These are phyloP conservation scores for Begonia fuchsioides DNA, from an alignment of 306 rosid genomes.

Conservation along the genomic window DNA sequence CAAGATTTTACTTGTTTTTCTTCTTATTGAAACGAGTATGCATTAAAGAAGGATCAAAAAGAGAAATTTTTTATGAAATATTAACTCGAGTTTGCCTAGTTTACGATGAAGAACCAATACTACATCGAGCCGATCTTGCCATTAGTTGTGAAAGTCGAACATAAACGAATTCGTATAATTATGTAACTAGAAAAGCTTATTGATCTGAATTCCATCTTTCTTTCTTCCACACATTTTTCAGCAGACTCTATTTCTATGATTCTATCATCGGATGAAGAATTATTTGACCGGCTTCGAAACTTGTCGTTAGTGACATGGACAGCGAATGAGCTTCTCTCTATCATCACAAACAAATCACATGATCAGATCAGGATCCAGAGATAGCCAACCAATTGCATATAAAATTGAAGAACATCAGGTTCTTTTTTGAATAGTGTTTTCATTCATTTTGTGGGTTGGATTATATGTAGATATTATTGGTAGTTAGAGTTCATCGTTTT, in stretches of 20 bases:
- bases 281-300: conserved; percentile 35
- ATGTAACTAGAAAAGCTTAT: too few species aligned
- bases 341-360: conserved; percentile 13
- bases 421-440: neutral
- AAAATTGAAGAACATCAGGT: conserved; percentile 5
- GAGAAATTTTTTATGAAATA: too few species aligned
- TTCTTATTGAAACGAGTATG: too few species aligned
- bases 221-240: conserved; percentile 3
- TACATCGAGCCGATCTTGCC: too few species aligned
- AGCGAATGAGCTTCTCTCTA: conserved; percentile 46
- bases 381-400: neutral
- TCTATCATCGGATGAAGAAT: conserved; percentile 23
- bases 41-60: too few species aligned
- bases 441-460: neutral
- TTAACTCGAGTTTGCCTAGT: too few species aligned
- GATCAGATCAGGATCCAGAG: neutral
- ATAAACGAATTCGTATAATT: too few species aligned
- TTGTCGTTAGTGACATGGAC: conserved; percentile 83
- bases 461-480: neutral
- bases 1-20: too few species aligned
- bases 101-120: too few species aligned
- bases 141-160: too few species aligned
- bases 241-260: conserved; percentile 23
- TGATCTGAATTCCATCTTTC: neutral
- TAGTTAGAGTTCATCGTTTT: neutral